Base-by-base conservation (phyloP, 108 stramenopile species). In the Asterionellopsis glacialis region DNA sequence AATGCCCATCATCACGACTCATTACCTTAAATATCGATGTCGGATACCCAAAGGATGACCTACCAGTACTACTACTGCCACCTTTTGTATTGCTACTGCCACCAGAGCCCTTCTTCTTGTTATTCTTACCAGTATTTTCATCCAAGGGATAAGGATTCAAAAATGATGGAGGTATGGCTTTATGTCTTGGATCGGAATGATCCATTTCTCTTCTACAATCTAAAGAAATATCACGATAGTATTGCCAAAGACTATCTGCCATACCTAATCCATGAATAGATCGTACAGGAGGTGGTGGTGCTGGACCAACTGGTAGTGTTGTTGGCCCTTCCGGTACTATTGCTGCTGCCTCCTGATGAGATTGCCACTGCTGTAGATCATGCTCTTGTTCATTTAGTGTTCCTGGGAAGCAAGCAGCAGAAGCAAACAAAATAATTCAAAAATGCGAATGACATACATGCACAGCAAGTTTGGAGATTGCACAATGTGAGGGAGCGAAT, bases 21-120 rank as follows among this genome's bases (percentile, higher is more conserved):
- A 78, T 79, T 1, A 88, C 90, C 28, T 83, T 76, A 39, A 86
- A 91, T 4, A 75, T 58, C 11, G 61, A 28, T 0, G 79, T 70
- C 42, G 86, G 90, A 64, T 91, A 88, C 23, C 90, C 90, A 70
- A 91, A 91, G 1, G 87, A 85, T 9, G 82, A 83, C 33, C 88
- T 69, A n/a, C n/a, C n/a, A n/a, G n/a, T 13, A 62, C 63, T 28
- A 68, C 68, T 19, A 61, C 61, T 51, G n/a, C n/a, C n/a, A n/a
- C n/a, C n/a, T 75, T 72, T 19, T 66, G 73, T 16, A 55, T 40
- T 45, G 72, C 67, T 41, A 72, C 61, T 47, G 71, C 71, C 56
- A 73, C 71, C n/a, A n/a, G n/a, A n/a, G n/a, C n/a, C n/a, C n/a
- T n/a, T n/a, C n/a, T n/a, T n/a, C n/a, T n/a, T n/a, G 9, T n/a